These are phyloP conservation scores for Stromatinia cepivora DNA, from an alignment of 2,329 filamentous ascomycete genomes.

Conservation along the genomic window DNA sequence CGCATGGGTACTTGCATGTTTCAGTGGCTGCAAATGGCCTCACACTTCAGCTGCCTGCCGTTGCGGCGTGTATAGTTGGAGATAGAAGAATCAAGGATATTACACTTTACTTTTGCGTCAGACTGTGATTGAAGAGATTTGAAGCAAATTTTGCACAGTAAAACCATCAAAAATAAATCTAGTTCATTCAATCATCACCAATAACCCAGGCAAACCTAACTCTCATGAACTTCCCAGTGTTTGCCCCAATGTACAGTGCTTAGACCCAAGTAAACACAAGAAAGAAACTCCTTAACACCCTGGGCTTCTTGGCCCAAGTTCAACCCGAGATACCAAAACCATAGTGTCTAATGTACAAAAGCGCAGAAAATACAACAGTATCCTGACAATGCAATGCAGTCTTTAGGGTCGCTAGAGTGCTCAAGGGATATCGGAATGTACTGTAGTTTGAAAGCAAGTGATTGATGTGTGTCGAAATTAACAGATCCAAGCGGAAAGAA, in stretches of 20 bases:
- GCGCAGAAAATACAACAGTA: conserved; percentile 22
- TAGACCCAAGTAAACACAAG: conserved; percentile 18
- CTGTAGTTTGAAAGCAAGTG: not conserved
- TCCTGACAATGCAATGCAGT: conserved; percentile 26
- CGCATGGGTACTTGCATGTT: not conserved
- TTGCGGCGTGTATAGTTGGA: too few species aligned
- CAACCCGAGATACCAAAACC: conserved; percentile 21
- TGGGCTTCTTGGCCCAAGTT: conserved; percentile 13
- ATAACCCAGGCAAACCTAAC: conserved; percentile 15
- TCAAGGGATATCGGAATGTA: conserved; percentile 9
- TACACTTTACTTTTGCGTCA: not conserved
- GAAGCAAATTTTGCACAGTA: not conserved
- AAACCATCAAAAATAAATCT: conserved; percentile 9
- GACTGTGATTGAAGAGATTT: not conserved
- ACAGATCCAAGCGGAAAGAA: not conserved
- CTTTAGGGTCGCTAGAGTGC: conserved; percentile 7
- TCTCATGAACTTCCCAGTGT: conserved; percentile 16
- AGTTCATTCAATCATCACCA: conserved; percentile 22
- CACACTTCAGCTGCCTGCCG: not conserved
- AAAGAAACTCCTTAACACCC: conserved; percentile 17
- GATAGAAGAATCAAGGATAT: not conserved
- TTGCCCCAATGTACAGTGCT: conserved; percentile 17
- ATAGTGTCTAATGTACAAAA: conserved; percentile 22
- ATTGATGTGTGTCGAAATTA: not conserved
- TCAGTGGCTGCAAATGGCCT: not conserved